Conservation (phyloP, 2,329 filamentous ascomycete species). For the Colletotrichum cereale region DNA sequence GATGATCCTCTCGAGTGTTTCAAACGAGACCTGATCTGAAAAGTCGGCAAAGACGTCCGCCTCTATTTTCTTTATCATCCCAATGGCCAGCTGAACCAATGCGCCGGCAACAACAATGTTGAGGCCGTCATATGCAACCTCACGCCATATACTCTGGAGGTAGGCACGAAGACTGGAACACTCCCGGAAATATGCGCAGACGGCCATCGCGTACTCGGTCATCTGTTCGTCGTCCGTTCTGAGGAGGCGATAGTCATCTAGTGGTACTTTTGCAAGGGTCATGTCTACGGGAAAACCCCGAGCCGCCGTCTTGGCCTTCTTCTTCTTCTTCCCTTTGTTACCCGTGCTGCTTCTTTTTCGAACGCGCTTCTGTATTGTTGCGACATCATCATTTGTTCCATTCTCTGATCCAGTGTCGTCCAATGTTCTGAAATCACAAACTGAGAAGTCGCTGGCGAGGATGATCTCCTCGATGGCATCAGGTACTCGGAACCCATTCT, state of each 20-base stretch:
- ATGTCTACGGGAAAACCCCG: conserved; percentile 25
- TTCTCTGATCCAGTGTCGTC: background rate
- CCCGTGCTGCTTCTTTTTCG: conserved; percentile 38
- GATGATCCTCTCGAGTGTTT: conserved; percentile 56
- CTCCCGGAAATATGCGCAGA: conserved; percentile 53
- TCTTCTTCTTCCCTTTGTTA: conserved; percentile 11
- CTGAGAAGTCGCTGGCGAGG: conserved; percentile 9
- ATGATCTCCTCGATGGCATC: background rate
- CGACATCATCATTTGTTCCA: background rate
- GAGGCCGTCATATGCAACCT: conserved; percentile 58
- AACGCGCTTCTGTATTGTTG: conserved; percentile 22
- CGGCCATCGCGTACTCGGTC: conserved; percentile 59
- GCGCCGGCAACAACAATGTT: conserved; percentile 60
- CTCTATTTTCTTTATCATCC: conserved; percentile 55
- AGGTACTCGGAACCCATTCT: background rate
- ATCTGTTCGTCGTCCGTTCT: conserved; percentile 51
- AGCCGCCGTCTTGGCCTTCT: conserved; percentile 45
- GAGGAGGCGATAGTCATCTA: conserved; percentile 60
- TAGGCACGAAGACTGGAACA: conserved; percentile 55
- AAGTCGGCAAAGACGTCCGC: conserved; percentile 59
- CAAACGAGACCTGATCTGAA: conserved; percentile 57
- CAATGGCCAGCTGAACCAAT: conserved; percentile 56
- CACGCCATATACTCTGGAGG: conserved; percentile 56
- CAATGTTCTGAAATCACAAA: background rate
- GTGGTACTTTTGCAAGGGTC: conserved; percentile 52